A percentile compares a stretch with the other conserved stretches of the same genome.
Evolutionary conservation across 2,329 filamentous ascomycete species (phyloP).

Genomic region (Fusarium acutatum): DNA sequence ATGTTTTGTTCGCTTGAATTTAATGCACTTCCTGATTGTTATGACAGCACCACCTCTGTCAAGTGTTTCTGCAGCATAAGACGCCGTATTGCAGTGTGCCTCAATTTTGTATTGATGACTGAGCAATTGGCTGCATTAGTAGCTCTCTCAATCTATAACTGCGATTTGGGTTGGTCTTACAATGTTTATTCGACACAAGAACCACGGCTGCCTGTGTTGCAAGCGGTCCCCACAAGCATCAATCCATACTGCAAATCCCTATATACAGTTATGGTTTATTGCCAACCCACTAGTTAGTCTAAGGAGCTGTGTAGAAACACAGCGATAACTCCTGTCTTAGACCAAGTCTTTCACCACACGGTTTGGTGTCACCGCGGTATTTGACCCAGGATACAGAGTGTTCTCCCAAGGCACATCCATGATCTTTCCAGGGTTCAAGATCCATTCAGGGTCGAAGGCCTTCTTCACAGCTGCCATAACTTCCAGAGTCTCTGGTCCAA

Average conservation of each 20-base stretch:
- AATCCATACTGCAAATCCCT: background rate
- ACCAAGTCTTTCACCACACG: constrained; percentile 15
- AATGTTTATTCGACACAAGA: background rate
- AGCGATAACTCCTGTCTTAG: background rate
- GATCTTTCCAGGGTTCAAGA: constrained; percentile 93
- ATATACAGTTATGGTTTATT: background rate
- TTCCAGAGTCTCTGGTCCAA: constrained; percentile 80
- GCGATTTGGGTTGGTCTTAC: background rate
- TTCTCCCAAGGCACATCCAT: constrained; percentile 70
- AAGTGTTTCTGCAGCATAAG: background rate
- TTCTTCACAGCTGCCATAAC: constrained; percentile 87
- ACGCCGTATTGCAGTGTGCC: background rate
- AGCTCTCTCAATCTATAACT: background rate
- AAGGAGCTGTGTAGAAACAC: background rate
- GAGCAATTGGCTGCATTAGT: background rate
- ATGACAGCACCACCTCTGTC: background rate
- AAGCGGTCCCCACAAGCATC: background rate
- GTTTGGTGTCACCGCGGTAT: constrained; percentile 39
- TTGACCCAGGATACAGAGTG: constrained; percentile 25
- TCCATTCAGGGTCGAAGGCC: constrained; percentile 85
- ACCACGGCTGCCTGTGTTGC: background rate
- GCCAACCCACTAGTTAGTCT: background rate
- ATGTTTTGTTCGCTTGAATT: background rate
- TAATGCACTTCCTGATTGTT: no score
- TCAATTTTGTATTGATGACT: background rate